Percentiles rank a stretch among this genome's conserved stretches.
phyloP scores from a whole-genome alignment of 306 rosid genomes.

The Gillenia trifoliata region DNA sequence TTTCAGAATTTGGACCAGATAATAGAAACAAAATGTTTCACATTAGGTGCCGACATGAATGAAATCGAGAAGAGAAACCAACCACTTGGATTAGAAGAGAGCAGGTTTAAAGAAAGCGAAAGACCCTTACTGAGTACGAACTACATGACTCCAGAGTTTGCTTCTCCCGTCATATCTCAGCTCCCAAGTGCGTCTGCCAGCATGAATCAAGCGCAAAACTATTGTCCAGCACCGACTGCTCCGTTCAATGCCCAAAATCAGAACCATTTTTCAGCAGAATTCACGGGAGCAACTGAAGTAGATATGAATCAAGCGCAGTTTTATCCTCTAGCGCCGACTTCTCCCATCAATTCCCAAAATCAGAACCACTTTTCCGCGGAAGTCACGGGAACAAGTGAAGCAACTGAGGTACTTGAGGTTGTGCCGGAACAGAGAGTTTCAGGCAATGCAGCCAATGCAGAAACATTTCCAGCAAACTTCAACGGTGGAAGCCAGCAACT shows the following conservation, averaged over 20 bases:
- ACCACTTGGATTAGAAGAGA: neutral
- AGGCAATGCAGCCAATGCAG: neutral
- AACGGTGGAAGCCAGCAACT: slow-evolving; percentile 12
- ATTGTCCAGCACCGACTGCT: neutral
- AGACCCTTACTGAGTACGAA: neutral
- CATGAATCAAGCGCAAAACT: neutral
- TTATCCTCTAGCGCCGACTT: neutral
- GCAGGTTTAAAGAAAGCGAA: neutral
- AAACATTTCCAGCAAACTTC: slow-evolving; percentile 8
- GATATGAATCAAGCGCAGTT: neutral
- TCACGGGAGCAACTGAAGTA: neutral
- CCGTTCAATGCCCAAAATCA: slow-evolving; percentile 11
- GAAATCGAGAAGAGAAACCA: neutral
- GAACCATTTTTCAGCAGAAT: slow-evolving; percentile 10
- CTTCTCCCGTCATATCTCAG: neutral
- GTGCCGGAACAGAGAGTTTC: neutral
- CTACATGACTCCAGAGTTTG: neutral
- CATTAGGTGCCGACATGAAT: neutral
- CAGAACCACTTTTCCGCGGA: slow-evolving; percentile 8
- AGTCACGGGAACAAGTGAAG: neutral
- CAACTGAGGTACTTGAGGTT: neutral
- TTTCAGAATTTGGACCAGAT: slow-evolving; percentile 5
- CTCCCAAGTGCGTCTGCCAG: neutral
- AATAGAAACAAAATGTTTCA: neutral
- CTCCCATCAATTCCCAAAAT: slow-evolving; percentile 4